phyloP scores from a whole-genome alignment of 257 asterid species.

The Solanum etuberosum region DNA sequence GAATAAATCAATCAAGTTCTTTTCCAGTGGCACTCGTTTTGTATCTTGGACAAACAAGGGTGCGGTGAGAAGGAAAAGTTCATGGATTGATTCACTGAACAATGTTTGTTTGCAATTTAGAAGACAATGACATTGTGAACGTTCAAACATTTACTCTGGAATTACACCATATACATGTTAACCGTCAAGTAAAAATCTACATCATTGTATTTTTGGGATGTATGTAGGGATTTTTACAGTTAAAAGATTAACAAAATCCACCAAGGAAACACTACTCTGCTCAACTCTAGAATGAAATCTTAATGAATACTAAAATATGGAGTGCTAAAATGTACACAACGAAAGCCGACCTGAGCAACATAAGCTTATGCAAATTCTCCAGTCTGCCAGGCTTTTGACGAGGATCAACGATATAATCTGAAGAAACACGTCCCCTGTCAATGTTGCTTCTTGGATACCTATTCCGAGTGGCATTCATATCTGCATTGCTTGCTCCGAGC shows the following conservation, averaged over 20 bases:
- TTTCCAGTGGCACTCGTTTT: not conserved
- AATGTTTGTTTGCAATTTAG: not conserved
- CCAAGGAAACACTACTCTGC: not conserved
- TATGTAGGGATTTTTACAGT: not conserved
- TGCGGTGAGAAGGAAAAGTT: not conserved
- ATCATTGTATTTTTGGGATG: not conserved
- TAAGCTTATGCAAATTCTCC: slow-evolving; percentile 62
- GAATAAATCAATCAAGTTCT: not conserved
- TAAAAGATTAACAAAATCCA: not conserved
- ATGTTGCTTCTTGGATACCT: slow-evolving; percentile 54
- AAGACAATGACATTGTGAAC: not conserved
- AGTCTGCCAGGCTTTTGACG: slow-evolving; percentile 50
- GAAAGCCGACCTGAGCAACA: slow-evolving; percentile 81
- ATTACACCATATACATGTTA: not conserved
- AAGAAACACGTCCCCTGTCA: slow-evolving; percentile 27
- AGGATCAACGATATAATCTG: slow-evolving; percentile 42
- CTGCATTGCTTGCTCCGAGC: slow-evolving; percentile 39
- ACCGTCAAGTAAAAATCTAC: not conserved
- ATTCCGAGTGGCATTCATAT: slow-evolving; percentile 45
- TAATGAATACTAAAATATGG: slow-evolving; percentile 79
- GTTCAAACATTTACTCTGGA: not conserved
- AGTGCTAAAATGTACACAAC: slow-evolving; percentile 65
- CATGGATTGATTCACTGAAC: not conserved
- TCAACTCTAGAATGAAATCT: slow-evolving; percentile 46
- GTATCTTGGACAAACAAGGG: not conserved